Evolutionary conservation across 352 stramenopile genomes (phyloP), one percentile per base, ranked within the genome.

Genomic region (Phytophthora macrochlamydospora): DNA sequence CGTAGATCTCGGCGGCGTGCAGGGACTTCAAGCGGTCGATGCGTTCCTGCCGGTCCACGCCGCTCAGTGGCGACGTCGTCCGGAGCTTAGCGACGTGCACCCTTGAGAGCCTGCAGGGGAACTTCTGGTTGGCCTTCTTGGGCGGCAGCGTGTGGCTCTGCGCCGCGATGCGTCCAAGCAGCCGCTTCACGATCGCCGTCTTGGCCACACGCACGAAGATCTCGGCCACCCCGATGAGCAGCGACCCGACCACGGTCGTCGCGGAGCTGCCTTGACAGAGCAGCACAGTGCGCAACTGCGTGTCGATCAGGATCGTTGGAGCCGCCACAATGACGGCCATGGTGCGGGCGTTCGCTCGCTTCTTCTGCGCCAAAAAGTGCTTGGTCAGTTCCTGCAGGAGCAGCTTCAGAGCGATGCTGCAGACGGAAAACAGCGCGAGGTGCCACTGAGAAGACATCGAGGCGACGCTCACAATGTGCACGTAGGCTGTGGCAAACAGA

Each of bases 171-270:
- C 62, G 54, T 18, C 28, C 53, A n/a, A 56, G 40, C 5, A 35
- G 7, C 62, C 62, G 59, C 14, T 65, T 43, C 5, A 79, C 44
- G 9, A 70, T 54, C n/a, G 24, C 12, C 5, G 70, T 51, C 42
- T 77, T 84, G 44, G 2, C 29, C 2, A 68, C 46, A 0, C 73
- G 69, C 7, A 78, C 7, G 5, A 35, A 14, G 14, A 85, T 56
- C 42, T 83, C 77, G n/a, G 62, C 49, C 5, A 62, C 7, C 8
- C 65, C 66, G 12, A 83, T 59, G 24, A 67, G 32, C 43, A 83
- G 44, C 5, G 75, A 73, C 8, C 63, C 59, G 6, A 61, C 38
- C 1, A 68, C 32, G 11, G 56, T 65, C 52, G 65, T 71, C 37
- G 58, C 56, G 5, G 43, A 31, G 35, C 40, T 57, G 35, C 53